Conservation (phyloP, 2,329 filamentous ascomycete genomes). For the Fusarium caatingaense region DNA sequence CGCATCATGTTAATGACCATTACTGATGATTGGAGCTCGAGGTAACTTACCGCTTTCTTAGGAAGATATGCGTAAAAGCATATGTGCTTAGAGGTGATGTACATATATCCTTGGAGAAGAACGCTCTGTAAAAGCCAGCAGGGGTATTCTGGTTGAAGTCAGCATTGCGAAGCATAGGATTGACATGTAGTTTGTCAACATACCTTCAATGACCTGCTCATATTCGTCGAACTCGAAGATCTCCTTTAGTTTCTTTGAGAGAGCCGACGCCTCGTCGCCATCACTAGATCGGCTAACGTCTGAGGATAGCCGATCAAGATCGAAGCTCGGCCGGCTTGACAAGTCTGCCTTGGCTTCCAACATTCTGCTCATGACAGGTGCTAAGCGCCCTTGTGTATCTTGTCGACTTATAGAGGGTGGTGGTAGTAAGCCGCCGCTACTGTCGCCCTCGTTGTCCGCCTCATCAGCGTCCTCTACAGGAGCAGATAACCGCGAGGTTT, state of each 20-base stretch:
- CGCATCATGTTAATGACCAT: conserved; percentile 26
- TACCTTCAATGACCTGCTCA: conserved; percentile 86
- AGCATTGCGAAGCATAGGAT: conserved; percentile 10
- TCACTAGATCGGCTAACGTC: conserved; percentile 52
- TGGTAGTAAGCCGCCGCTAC: conserved; percentile 41
- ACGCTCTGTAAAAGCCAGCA: conserved; percentile 95
- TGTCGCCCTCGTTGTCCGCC: conserved; percentile 39
- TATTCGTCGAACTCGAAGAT: conserved; percentile 86
- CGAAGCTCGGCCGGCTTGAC: conserved; percentile 67
- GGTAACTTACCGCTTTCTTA: conserved; percentile 78
- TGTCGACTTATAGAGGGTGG: conserved; percentile 41
- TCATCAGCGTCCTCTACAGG: conserved; percentile 52
- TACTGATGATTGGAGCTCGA: not conserved
- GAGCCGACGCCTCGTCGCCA: conserved; percentile 62
- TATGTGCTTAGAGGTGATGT: conserved; percentile 91
- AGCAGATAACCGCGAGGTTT: conserved; percentile 55
- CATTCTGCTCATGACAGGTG: conserved; percentile 82
- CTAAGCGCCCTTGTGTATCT: conserved; percentile 62
- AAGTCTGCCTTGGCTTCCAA: conserved; percentile 77
- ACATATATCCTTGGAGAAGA: conserved; percentile 92
- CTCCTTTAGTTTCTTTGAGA: conserved; percentile 79
- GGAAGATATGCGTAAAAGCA: conserved; percentile 98
- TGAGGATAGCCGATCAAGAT: conserved; percentile 60
- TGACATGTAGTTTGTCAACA: conserved; percentile 11
- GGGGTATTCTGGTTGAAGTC: conserved; percentile 75